A percentile compares a stretch with the other conserved stretches of the same genome.
Conservation (phyloP, 1,284 basidiomycete species). For the Porphyrellus sp. region DNA sequence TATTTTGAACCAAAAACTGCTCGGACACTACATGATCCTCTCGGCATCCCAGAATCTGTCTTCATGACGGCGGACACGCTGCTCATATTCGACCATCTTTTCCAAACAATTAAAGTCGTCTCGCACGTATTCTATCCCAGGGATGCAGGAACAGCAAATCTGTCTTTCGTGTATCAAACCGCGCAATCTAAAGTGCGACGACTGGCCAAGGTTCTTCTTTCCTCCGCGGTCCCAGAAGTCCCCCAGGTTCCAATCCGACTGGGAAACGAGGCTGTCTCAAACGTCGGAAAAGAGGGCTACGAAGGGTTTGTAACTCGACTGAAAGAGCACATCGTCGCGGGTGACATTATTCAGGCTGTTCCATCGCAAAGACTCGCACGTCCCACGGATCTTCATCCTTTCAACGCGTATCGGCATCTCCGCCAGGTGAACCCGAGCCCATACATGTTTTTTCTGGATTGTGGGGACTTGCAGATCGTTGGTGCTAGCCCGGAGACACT, state of each 20-base stretch:
- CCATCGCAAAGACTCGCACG: slow-evolving; percentile 89
- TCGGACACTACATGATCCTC: slow-evolving; percentile 66
- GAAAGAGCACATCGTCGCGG: slow-evolving; percentile 92
- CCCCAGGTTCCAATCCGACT: slow-evolving; percentile 66
- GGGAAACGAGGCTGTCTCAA: slow-evolving; percentile 75
- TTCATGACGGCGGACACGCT: slow-evolving; percentile 97
- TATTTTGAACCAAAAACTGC: slow-evolving; percentile 96
- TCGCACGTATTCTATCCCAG: slow-evolving; percentile 90
- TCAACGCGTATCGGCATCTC: slow-evolving; percentile 94
- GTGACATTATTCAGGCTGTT: slow-evolving; percentile 99
- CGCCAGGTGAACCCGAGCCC: slow-evolving; percentile 96
- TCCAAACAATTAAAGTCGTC: slow-evolving; percentile 91
- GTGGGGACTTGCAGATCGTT: slow-evolving; percentile 88
- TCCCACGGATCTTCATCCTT: slow-evolving; percentile 88
- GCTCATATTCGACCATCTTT: slow-evolving; percentile 96
- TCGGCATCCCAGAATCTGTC: slow-evolving; percentile 89
- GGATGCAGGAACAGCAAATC: slow-evolving; percentile 56
- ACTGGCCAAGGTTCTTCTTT: slow-evolving; percentile 66
- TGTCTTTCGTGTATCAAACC: slow-evolving; percentile 79
- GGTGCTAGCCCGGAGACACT: slow-evolving; percentile 98
- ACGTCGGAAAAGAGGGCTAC: slow-evolving; percentile 94
- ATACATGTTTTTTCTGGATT: slow-evolving; percentile 99
- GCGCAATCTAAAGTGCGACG: slow-evolving; percentile 76
- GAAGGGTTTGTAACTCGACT: slow-evolving; percentile 88
- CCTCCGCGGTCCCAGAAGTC: slow-evolving; percentile 61